Conservation (phyloP, 163 green algal species). For the Coccomyxa subellipsoidea region DNA sequence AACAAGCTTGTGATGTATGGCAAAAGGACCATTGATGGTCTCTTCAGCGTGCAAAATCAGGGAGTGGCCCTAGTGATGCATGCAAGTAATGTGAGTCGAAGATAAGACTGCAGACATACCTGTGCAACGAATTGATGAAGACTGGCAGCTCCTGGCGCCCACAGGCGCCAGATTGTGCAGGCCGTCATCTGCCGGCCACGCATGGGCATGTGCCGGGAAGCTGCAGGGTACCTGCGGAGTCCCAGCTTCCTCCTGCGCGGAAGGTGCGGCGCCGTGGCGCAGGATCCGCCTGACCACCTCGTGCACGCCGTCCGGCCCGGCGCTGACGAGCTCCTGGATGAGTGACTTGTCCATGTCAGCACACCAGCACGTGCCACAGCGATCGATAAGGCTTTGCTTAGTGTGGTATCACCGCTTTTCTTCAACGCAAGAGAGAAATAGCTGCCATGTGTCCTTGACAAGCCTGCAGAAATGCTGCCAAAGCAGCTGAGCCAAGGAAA, state of each 20-base stretch:
- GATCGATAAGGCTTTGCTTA: no score
- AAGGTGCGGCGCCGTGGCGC: not conserved
- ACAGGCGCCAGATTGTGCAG: conserved; percentile 14
- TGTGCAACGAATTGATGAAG: not conserved
- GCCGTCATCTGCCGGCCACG: not conserved
- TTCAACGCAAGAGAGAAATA: not conserved
- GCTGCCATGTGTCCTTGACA: no score
- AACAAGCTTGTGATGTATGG: not conserved
- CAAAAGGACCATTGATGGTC: not conserved
- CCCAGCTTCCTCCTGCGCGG: not conserved
- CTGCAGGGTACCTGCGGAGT: not conserved
- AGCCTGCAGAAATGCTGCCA: no score
- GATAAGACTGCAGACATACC: not conserved
- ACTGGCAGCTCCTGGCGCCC: not conserved
- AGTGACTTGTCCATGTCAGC: not conserved
- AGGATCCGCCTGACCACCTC: conserved; percentile 26
- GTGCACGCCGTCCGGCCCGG: conserved; percentile 31
- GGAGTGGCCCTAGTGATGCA: not conserved
- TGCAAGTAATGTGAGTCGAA: not conserved
- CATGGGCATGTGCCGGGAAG: not conserved
- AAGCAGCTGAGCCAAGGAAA: no score
- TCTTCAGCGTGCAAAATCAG: not conserved
- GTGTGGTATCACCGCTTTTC: not conserved
- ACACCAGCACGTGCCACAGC: no score
- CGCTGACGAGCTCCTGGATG: conserved; percentile 34